phyloP scores from a whole-genome alignment of 2,329 filamentous ascomycete species.

The Fusarium virguliforme region DNA sequence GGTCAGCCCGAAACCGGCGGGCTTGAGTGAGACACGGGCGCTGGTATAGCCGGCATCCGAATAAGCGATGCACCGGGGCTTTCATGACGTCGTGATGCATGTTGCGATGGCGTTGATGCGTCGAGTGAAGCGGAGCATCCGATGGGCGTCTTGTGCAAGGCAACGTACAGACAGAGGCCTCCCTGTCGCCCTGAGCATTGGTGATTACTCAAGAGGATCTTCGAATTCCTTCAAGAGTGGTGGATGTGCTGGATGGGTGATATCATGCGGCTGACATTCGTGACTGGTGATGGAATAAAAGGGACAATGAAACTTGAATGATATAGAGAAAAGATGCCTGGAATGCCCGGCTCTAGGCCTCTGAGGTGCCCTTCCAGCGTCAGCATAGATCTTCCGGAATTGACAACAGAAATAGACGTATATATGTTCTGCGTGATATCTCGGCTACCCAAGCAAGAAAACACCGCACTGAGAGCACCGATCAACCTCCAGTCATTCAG shows the following conservation, averaged over 20 bases:
- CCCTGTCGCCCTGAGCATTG: not conserved
- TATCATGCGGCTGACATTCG: too few relatives aligned
- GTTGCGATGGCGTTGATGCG: not conserved
- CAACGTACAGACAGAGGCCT: not conserved
- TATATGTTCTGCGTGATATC: not conserved
- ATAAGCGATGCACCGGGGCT: not conserved
- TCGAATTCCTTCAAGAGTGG: not conserved
- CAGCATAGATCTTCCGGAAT: too few relatives aligned
- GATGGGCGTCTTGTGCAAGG: not conserved
- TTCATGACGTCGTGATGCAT: slow-evolving; percentile 8
- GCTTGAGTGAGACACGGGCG: not conserved
- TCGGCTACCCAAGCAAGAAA: not conserved
- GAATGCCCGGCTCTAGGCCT: too few relatives aligned
- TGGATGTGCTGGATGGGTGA: too few relatives aligned
- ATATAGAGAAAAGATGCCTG: too few relatives aligned
- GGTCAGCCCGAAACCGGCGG: not conserved
- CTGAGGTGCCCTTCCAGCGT: too few relatives aligned
- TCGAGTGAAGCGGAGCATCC: not conserved
- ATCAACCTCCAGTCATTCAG: not conserved
- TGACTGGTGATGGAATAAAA: too few relatives aligned
- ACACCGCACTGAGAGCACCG: not conserved
- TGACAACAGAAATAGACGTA: not conserved
- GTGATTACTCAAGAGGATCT: not conserved
- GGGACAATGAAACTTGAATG: too few relatives aligned
- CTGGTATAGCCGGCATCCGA: slow-evolving; percentile 2